Evolutionary conservation across 225 moss, liverwort and hornwort species (phyloP).

Genomic region (Anthoceros angustus): DNA sequence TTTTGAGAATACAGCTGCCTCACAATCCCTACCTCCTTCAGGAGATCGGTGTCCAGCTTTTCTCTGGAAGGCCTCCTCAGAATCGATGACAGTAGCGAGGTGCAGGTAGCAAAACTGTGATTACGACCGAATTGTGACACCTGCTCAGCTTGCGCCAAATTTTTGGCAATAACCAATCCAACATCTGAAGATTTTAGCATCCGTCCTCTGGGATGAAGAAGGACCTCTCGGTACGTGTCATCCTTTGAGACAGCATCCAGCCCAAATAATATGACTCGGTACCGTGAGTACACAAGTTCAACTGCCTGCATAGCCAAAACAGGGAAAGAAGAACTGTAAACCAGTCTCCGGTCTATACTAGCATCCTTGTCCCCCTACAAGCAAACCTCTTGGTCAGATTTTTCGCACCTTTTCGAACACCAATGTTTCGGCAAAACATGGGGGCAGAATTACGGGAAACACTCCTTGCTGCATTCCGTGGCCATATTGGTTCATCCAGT

Average conservation of each 20-base stretch:
- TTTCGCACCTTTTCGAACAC: not conserved
- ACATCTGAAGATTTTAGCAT: slow-evolving; percentile 52
- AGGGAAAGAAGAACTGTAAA: not conserved
- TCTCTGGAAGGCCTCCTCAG: not conserved
- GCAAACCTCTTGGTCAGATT: not conserved
- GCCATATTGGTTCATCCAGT: slow-evolving; percentile 57
- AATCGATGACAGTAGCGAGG: not conserved
- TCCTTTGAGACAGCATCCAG: slow-evolving; percentile 6
- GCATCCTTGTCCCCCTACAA: not conserved
- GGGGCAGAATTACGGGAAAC: slow-evolving; percentile 15
- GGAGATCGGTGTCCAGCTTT: not conserved
- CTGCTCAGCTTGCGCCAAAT: slow-evolving; percentile 23
- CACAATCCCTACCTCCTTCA: not conserved
- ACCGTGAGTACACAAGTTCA: slow-evolving; percentile 47
- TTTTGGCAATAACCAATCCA: slow-evolving; percentile 56
- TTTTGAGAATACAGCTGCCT: too few species aligned
- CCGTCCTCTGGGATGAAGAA: slow-evolving; percentile 68
- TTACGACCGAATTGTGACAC: slow-evolving; percentile 31
- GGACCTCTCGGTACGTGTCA: slow-evolving; percentile 8
- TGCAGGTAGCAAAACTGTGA: slow-evolving; percentile 19
- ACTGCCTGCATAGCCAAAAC: not conserved
- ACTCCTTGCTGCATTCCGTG: slow-evolving; percentile 86
- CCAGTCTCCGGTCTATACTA: not conserved
- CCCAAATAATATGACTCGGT: not conserved
- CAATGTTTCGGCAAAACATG: not conserved